Base-by-base conservation (phyloP, 495 filamentous ascomycete species). In the Clavariopsis aquatica region DNA sequence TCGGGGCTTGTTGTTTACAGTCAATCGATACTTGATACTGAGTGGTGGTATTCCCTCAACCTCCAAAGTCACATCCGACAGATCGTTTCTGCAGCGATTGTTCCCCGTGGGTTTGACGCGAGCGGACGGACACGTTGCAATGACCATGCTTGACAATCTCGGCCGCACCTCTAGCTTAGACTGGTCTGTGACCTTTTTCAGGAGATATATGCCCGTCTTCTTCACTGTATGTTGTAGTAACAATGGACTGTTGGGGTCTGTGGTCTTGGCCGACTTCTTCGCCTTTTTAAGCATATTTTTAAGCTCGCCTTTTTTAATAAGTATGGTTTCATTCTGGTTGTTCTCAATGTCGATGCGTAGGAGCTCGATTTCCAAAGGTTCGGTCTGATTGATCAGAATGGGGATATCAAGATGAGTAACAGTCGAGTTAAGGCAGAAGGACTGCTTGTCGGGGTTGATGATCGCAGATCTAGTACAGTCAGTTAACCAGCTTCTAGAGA, bases 41-140 rank as follows among this genome's bases (percentile, higher is more conserved):
- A 98, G 78, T n/a, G 94, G 94, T 12, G 94, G 89, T 1, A 92
- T 92, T 20, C 93, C 94, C 70, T 91, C 84, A 1, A 97, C 89
- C 64, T 90, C 84, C 15, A 98, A 76, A 27, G 85, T 77, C 34
- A 97, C 74, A 70, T 96, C 86, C 2, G 94, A 97, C 23, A 98
- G 78, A 63, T 98, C 94, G 27, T 89, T 89, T 46, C 84, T 81
- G 71, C 94, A 98, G 64, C 85, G 87, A 60, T 91, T 79, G 1
- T 82, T 78, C 28, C 81, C 78, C 0, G 86, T 80, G 9, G 83
- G 81, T 43, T 83, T 86, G 43, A 97, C 84, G 55, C 77, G 76
- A 15, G 92, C 93, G 63, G 82, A 85, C 13, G 94, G 94, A 71
- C 94, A 98, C 26, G 82, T 76, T 22, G 92, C 89, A 57, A 98